Base-by-base conservation (phyloP, 1,284 basidiomycete genomes). In the Heliocybe sulcata region DNA sequence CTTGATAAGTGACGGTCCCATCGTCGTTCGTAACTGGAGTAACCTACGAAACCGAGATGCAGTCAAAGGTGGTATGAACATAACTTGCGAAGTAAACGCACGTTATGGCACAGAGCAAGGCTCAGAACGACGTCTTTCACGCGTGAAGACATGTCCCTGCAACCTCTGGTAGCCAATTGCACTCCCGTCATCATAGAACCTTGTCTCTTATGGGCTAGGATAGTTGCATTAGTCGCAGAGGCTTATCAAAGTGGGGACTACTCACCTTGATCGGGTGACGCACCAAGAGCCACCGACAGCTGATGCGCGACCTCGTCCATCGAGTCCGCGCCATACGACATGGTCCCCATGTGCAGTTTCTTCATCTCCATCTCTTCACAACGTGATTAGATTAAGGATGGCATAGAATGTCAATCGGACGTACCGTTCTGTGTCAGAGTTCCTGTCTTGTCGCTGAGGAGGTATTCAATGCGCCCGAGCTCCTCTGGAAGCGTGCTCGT, bases 231-330 rank as follows among this genome's bases (percentile, higher is more conserved):
- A 58, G 54, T 19, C 47, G 6, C 10, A 31, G 19, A 22, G 31
- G 19, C 16, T 50, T 35, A 45, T 52, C 20, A 20, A 45, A 6
- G 54, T 45, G 19, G 26, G 19, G 9, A 23, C 9, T 19, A 54
- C 65, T 50, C 51, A 80, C 77, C 65, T 57, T 78, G 68, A 45
- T 85, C 80, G 8, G 71, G 67, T n/a, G 73, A 70, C 8, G 75
- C 77, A 4, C 87, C 91, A 62, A 96, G 91, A 0, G 92, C 88
- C 45, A 86, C 76, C 3, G 85, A 82, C 12, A 99, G 75, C 61
- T 98, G 92, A 70, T 91, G 90, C 0, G 87, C 82, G 2, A 99
- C 92, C 67, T 99, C 97, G 65, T 99, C 97, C 95, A 99, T 98
- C 9, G 94, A 90, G 64, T 99, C 97, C 64, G 79, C 87, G 0